A percentile compares a stretch with the other conserved stretches of the same genome.
Conservation (phyloP, 2,329 filamentous ascomycete genomes). For the Sporothrix pallida region DNA sequence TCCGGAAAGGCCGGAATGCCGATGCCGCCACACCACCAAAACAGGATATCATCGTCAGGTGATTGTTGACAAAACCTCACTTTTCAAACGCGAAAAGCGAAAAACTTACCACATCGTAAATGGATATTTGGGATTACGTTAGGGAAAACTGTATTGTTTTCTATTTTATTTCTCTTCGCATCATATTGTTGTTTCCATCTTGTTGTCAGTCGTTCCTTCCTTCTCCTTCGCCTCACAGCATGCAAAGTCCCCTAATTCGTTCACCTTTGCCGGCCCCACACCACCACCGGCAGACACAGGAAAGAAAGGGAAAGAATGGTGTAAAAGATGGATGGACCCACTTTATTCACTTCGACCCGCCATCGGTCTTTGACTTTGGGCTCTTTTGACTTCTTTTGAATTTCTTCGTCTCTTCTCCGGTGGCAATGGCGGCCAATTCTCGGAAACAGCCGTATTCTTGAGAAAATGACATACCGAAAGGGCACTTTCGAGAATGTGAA, state of each 20-base stretch:
- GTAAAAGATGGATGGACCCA: neutral
- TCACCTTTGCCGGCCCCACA: constrained; percentile 15
- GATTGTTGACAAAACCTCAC: constrained; percentile 10
- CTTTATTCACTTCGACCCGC: neutral
- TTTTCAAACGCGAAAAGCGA: neutral
- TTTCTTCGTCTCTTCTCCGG: neutral
- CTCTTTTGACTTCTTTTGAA: neutral
- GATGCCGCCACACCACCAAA: constrained; percentile 13
- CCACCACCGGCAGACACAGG: constrained; percentile 25
- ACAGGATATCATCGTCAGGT: constrained; percentile 12
- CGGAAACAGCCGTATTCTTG: constrained; percentile 14
- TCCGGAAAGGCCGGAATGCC: constrained; percentile 10
- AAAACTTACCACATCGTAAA: neutral
- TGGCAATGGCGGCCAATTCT: neutral
- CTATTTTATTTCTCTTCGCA: neutral
- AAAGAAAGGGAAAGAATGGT: neutral
- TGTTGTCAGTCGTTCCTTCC: neutral
- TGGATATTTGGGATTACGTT: neutral
- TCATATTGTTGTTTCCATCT: neutral
- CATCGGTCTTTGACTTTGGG: too few species aligned
- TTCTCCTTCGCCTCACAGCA: neutral
- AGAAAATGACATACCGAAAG: neutral
- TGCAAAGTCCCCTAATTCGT: neutral
- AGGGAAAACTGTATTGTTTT: neutral
- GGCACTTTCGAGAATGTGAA: too few species aligned